These are phyloP conservation scores for Cordyceps fumosorosea DNA, from an alignment of 2,329 filamentous ascomycete genomes.

Conservation along the genomic window DNA sequence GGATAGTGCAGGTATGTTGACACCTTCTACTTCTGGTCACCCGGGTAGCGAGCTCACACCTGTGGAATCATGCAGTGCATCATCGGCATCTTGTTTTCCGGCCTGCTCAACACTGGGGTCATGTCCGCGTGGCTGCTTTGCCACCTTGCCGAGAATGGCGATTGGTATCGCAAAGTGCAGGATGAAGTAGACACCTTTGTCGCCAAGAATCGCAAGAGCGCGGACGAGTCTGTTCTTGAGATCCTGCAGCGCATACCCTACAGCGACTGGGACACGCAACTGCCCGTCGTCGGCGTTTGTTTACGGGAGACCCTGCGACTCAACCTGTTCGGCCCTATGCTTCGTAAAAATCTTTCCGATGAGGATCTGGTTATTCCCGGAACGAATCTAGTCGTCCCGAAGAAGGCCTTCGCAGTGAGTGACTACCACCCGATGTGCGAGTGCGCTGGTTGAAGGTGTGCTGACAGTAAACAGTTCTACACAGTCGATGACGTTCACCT, in stretches of 20 bases:
- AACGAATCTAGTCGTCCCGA: constrained; percentile 43
- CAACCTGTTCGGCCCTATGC: constrained; percentile 38
- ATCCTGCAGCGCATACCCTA: constrained; percentile 38
- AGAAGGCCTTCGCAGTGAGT: constrained; percentile 35
- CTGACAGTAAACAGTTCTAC: constrained; percentile 26
- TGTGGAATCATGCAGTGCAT: constrained; percentile 33
- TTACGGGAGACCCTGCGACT: constrained; percentile 49
- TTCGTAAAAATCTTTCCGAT: constrained; percentile 45
- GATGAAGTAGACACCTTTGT: constrained; percentile 41
- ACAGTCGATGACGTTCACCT: constrained; percentile 41
- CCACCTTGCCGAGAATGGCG: constrained; percentile 39
- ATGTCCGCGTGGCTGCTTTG: constrained; percentile 47
- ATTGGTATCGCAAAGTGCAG: constrained; percentile 39
- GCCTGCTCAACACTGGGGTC: constrained; percentile 50
- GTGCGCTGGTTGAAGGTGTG: not conserved
- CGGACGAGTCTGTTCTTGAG: constrained; percentile 26
- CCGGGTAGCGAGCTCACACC: not conserved
- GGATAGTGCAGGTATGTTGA: constrained; percentile 34
- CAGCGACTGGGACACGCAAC: constrained; percentile 49
- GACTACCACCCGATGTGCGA: not conserved
- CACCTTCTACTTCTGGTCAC: not conserved
- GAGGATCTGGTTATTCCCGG: constrained; percentile 37
- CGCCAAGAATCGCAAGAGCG: constrained; percentile 31
- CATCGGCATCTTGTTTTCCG: constrained; percentile 48
- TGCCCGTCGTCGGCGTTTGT: constrained; percentile 44